A percentile compares a stretch with the other conserved stretches of the same genome.
Evolutionary conservation across 495 filamentous ascomycete species (phyloP).

Genomic region (Cercophora sp.): DNA sequence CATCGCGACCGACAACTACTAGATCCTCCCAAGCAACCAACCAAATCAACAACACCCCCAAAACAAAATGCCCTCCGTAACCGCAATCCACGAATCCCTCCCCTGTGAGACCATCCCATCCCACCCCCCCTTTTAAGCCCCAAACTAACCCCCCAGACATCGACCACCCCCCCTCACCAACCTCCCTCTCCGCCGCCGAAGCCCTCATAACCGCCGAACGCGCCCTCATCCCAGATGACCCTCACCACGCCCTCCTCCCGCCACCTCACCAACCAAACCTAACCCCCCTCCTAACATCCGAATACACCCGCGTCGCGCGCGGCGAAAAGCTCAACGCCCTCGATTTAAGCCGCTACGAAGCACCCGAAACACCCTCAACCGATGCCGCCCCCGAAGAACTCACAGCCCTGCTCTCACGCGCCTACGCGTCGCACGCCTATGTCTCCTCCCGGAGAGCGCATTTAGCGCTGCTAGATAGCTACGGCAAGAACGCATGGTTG

Average conservation of each 20-base stretch:
- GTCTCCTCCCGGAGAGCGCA: constrained; percentile 62
- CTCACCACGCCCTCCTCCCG: constrained; percentile 40
- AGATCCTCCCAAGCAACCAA: not conserved
- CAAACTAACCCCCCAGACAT: constrained; percentile 54
- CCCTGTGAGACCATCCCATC: constrained; percentile 58
- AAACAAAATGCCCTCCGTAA: constrained; percentile 62
- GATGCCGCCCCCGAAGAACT: constrained; percentile 16
- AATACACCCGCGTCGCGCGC: constrained; percentile 45
- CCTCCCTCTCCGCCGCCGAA: constrained; percentile 54
- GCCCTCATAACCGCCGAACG: constrained; percentile 64
- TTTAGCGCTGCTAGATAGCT: constrained; percentile 68
- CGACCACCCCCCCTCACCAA: constrained; percentile 59
- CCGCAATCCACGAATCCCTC: constrained; percentile 74
- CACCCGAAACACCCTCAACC: constrained; percentile 43
- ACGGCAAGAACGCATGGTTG: constrained; percentile 89
- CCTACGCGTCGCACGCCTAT: constrained; percentile 65
- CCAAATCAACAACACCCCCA: not conserved
- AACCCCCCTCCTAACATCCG: constrained; percentile 58
- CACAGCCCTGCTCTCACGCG: constrained; percentile 30
- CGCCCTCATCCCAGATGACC: constrained; percentile 36
- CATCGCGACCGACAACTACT: too few relatives aligned
- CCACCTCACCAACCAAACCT: constrained; percentile 39
- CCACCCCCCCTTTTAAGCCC: constrained; percentile 6
- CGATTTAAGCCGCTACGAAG: constrained; percentile 80
- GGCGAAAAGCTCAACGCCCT: constrained; percentile 55